phyloP scores from a whole-genome alignment of 164 flowering plant species.

The Hamamelis virginiana region DNA sequence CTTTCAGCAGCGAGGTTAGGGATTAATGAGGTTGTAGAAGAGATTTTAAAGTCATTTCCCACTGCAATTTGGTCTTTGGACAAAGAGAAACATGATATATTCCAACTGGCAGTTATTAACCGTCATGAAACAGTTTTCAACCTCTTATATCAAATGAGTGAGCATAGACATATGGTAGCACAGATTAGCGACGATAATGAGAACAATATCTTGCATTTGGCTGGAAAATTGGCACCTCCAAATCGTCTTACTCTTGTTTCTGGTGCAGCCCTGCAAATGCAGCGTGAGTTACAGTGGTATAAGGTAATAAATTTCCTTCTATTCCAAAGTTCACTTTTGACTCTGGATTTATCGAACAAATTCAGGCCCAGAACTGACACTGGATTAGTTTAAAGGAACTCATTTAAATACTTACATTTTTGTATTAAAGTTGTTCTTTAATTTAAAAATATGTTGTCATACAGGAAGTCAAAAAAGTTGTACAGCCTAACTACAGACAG shows the following conservation, averaged over 20 bases:
- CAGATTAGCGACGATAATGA: neutral
- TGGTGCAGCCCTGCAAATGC: constrained; percentile 27
- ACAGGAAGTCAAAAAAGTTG: constrained; percentile 19
- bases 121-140: constrained; percentile 13
- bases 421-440: neutral
- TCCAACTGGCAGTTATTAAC: constrained; percentile 13
- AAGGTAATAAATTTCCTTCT: constrained; percentile 8
- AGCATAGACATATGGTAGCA: neutral
- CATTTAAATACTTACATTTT: neutral
- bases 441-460: neutral
- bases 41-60: constrained; percentile 18
- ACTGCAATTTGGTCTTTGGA: constrained; percentile 16
- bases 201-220: constrained; percentile 22
- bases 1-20: constrained; percentile 8
- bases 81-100: neutral
- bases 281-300: constrained; percentile 24
- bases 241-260: constrained; percentile 8
- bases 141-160: constrained; percentile 10
- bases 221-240: constrained; percentile 21
- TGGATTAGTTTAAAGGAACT: neutral
- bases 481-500: constrained; percentile 4
- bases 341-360: too few species aligned
- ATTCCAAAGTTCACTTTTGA: neutral
- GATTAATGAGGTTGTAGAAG: constrained; percentile 17
- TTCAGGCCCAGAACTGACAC: too few species aligned